Percentiles rank a stretch among this genome's conserved stretches.
These are phyloP conservation scores for Coniferiporia sulphurascens DNA, from an alignment of 1,284 basidiomycete species.

Conservation along the genomic window DNA sequence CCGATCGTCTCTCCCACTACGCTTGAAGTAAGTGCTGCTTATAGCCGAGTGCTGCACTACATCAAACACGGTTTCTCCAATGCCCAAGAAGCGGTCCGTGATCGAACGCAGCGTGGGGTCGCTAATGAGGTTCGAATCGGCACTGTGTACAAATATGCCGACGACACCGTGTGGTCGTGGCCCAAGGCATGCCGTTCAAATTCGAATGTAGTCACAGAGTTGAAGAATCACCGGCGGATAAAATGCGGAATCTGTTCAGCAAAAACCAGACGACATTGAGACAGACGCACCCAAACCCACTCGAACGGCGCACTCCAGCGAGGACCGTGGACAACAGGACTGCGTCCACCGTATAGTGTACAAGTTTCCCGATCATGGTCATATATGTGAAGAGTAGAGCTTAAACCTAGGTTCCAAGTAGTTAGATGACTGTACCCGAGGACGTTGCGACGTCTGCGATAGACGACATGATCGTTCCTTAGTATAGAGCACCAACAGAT, in stretches of 20 bases:
- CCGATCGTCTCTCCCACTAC: constrained; percentile 29
- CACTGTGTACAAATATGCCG: constrained; percentile 38
- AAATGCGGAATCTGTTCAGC: no score
- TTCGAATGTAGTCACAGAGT: no score
- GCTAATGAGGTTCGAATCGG: constrained; percentile 62
- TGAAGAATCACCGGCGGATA: no score
- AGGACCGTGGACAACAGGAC: constrained; percentile 84
- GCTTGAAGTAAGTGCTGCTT: constrained; percentile 75
- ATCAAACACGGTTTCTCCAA: constrained; percentile 89
- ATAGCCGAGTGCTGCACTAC: constrained; percentile 76
- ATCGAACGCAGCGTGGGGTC: constrained; percentile 73
- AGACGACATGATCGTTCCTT: no score
- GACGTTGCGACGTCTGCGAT: not conserved
- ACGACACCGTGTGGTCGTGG: not conserved
- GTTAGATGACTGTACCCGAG: not conserved
- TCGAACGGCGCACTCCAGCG: constrained; percentile 88
- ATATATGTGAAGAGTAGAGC: constrained; percentile 1
- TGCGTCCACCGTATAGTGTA: constrained; percentile 85
- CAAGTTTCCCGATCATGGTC: constrained; percentile 59
- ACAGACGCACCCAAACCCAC: constrained; percentile 77
- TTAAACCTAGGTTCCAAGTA: not conserved
- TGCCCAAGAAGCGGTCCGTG: constrained; percentile 77
- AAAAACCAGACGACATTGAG: not conserved
- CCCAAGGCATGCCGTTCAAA: not conserved
- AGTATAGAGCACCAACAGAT: no score